These are phyloP conservation scores for Podaxis carcinomalis DNA, from an alignment of 768 basidiomycete species.

Conservation along the genomic window DNA sequence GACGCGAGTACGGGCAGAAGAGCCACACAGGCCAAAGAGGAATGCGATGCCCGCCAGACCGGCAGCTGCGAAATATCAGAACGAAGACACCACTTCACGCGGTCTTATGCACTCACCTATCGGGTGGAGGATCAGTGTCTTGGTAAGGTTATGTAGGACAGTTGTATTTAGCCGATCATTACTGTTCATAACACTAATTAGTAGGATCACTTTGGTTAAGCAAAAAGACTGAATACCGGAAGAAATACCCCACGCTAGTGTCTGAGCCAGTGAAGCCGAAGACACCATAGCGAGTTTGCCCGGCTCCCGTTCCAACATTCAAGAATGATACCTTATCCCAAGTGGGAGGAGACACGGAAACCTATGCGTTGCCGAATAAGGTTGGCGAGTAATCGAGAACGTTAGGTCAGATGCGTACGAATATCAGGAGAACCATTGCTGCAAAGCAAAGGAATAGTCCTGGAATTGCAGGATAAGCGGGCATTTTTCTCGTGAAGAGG, in stretches of 20 bases:
- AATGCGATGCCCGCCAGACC: conserved; percentile 62
- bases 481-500: not conserved
- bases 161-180: conserved; percentile 42
- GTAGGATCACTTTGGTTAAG: not conserved
- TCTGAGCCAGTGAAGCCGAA: conserved; percentile 68
- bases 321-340: conserved; percentile 74
- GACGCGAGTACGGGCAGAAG: conserved; percentile 51
- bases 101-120: conserved; percentile 45
- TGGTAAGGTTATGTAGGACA: conserved; percentile 67
- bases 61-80: conserved; percentile 37
- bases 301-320: conserved; percentile 36
- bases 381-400: not conserved
- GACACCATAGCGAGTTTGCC: conserved; percentile 56
- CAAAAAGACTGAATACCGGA: conserved; percentile 35
- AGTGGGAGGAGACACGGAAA: conserved; percentile 68
- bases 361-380: conserved; percentile 30
- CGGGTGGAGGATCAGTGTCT: conserved; percentile 72
- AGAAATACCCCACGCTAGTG: conserved; percentile 53
- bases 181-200: conserved; percentile 20
- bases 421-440: conserved; percentile 64
- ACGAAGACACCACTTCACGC: conserved; percentile 4
- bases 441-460: conserved; percentile 71
- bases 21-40: conserved; percentile 65
- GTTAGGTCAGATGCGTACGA: conserved; percentile 39
- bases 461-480: conserved; percentile 55